Evolutionary conservation across 75 land plant genomes (phyloP), one percentile per base, ranked within the genome.

Genomic region (Cupressus sempervirens): DNA sequence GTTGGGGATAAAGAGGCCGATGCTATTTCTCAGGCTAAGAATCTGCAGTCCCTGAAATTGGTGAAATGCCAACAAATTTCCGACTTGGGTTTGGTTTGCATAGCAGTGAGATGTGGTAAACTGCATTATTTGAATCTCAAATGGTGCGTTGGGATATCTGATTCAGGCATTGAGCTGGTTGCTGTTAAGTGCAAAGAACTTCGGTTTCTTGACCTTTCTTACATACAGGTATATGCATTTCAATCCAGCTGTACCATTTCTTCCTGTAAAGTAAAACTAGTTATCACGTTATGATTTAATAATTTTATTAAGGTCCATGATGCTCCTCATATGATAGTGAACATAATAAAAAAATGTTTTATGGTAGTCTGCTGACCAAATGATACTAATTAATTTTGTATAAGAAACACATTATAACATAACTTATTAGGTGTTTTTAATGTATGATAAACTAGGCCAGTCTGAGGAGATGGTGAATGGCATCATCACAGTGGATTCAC

Each of bases 91-190:
- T 68, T 96, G 30, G 92, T 89, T 18, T 90, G 92, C 50, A 86
- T 96, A 14, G 96, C 94, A 7, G 92, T 89, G 18, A 92, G 96
- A 54, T 96, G 96, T 82, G 73, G 56, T 80, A 91, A 89, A 85
- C 80, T 94, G 86, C 84, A 41, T 86, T 10, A 76, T 20, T 77
- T 97, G 40, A 82, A 88, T 83, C 87, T 97, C 88, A 97, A 87
- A 36, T 92, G 93, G 90, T 97, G 98, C 86, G 58, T 92, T 11
- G 93, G 95, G 53, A 62, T 97, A 30, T 88, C 88, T 45, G 99
- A 97, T 90, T 62, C 90, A 76, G 99, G 98, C 30, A 88, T 95
- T 26, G 91, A 86, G 32, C 80, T 91, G 84, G 85, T 95, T 72
- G 98, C 97, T 23, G 86, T 91, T 43, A 92, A 91, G 83, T 95